Conservation (phyloP, 2,329 filamentous ascomycete genomes). For the Scedosporium apiospermum region DNA sequence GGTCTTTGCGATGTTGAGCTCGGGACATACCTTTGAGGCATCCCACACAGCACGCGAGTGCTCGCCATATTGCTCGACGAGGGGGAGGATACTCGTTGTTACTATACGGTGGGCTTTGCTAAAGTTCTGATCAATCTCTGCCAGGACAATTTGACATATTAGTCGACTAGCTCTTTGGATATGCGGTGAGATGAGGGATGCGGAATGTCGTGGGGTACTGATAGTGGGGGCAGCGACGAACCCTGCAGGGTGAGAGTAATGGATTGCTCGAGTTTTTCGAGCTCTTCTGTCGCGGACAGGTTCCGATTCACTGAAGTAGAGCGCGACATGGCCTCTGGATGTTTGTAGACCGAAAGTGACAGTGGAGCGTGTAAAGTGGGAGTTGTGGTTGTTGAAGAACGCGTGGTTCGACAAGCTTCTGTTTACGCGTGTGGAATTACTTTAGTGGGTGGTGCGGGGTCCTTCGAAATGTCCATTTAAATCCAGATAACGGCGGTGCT, state of each 20-base stretch:
- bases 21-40: constrained; percentile 65
- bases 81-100: constrained; percentile 81
- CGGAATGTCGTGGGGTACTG: not conserved
- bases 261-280: constrained; percentile 91
- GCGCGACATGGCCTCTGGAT: constrained; percentile 33
- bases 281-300: constrained; percentile 82
- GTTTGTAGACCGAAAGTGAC: not conserved
- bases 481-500: not conserved
- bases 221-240: constrained; percentile 21
- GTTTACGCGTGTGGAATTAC: not conserved
- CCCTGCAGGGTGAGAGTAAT: constrained; percentile 94
- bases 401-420: constrained; percentile 4
- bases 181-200: not conserved
- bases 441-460: not conserved
- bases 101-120: constrained; percentile 94
- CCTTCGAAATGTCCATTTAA: not conserved
- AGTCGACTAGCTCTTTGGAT: not conserved
- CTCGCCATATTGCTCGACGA: constrained; percentile 91
- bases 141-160: not conserved
- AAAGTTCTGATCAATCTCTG: constrained; percentile 98
- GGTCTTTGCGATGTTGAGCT: not conserved
- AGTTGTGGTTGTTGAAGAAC: constrained; percentile 3
- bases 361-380: not conserved
- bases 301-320: constrained; percentile 38
- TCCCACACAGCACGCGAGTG: constrained; percentile 95